These are phyloP conservation scores for Polytrichum formosum DNA, from an alignment of 225 moss, liverwort and hornwort species.

Conservation along the genomic window DNA sequence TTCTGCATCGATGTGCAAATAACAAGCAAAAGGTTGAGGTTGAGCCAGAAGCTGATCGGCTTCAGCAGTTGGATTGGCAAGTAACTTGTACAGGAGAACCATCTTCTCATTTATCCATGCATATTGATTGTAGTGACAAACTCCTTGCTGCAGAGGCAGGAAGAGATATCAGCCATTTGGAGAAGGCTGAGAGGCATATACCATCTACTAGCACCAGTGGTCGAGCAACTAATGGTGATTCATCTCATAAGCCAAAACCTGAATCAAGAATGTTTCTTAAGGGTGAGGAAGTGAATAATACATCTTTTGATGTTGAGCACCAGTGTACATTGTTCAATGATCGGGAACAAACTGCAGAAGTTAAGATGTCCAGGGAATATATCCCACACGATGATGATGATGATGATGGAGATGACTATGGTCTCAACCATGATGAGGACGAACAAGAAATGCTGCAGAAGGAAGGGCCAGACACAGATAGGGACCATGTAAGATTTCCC, in stretches of 20 bases:
- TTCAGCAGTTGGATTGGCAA: conserved; percentile 19
- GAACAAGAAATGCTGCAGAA: conserved; percentile 31
- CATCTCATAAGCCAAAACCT: conserved; percentile 19
- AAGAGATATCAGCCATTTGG: conserved; percentile 11
- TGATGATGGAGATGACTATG: conserved; percentile 21
- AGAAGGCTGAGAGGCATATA: conserved; percentile 12
- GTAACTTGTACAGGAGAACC: conserved; percentile 20
- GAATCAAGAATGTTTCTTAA: conserved; percentile 13
- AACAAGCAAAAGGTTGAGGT: conserved; percentile 47
- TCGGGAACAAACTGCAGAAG: conserved; percentile 13
- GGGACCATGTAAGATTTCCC: conserved; percentile 17
- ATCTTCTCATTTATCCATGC: conserved; percentile 16
- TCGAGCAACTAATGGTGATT: conserved; percentile 17
- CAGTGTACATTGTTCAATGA: conserved; percentile 28
- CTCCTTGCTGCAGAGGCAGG: conserved; percentile 27
- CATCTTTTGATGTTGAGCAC: conserved; percentile 28
- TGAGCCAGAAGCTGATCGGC: conserved; percentile 30
- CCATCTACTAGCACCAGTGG: conserved; percentile 16
- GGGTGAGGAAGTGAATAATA: conserved; percentile 9
- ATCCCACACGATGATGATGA: conserved; percentile 29
- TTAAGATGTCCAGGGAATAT: conserved; percentile 25
- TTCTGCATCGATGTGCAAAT: not conserved
- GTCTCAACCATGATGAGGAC: conserved; percentile 19
- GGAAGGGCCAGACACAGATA: conserved; percentile 34
- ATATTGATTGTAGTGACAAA: conserved; percentile 29